Evolutionary conservation across 805 yeast genomes (phyloP), one percentile per base, ranked within the genome.

Genomic region (Lipomyces yamadae): DNA sequence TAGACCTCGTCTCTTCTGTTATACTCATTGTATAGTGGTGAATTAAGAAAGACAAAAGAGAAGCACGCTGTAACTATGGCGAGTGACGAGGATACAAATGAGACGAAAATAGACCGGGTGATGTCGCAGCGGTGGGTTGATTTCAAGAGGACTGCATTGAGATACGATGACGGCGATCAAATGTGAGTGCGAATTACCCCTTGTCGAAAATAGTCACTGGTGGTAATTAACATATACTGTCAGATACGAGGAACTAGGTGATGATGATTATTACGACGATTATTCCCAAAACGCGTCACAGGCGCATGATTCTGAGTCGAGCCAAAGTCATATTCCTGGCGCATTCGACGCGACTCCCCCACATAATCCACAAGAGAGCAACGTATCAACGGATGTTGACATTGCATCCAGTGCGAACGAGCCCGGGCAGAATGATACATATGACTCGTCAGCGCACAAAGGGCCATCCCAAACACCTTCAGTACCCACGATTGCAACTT

Each of bases 271-370:
- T 42, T 42, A 42, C 48, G n/a, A 42, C 24, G 18, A 42, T n/a
- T 7, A 42, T 42, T 18, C 7, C 3, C 48, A 3, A 24, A 6
- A n/a, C 10, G n/a, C 7, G n/a, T 24, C 48, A 3, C 48, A 4
- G 24, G 24, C n/a, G 4, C 24, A 18, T n/a, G 48, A 42, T 15
- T 8, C 33, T 42, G 34, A 34, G 4, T 37, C 13, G 32, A 15
- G 54, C 15, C 18, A 30, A 18, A 53, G 37, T 5, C 32, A 15
- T 7, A 39, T 60, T 32, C 63, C 63, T 4, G 59, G 63, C 24
- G 63, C 45, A 39, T 60, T 42, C 45, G 63, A 54, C 30, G 37
- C 34, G 18, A 32, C 48, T 32, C 35, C 48, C 29, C 11, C 34
- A 39, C 29, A 57, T 24, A 45, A 30, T 13, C 29, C 32, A 15